Conservation (phyloP, 169 alveolate genomes). For the Amoebophrya sp. region DNA sequence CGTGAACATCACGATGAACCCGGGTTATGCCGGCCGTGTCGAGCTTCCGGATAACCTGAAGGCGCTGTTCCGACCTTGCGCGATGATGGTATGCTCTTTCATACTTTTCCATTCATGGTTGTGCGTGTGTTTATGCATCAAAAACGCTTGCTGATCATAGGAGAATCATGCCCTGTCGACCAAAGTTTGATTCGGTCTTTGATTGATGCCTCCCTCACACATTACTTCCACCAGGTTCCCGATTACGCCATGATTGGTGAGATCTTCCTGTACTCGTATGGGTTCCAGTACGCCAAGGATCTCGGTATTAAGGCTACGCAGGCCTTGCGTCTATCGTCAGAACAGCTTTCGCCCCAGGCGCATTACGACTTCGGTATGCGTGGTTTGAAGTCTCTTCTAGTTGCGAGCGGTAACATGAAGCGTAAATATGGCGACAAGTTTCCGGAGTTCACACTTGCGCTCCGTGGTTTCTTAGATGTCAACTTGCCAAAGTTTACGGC, state of each 20-base stretch:
- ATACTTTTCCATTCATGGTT: too few relatives aligned
- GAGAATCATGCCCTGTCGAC: too few relatives aligned
- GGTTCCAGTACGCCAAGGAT: constrained; percentile 81
- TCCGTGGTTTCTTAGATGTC: constrained; percentile 61
- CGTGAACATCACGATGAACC: constrained; percentile 50
- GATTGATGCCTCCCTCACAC: too few relatives aligned
- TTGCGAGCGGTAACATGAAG: constrained; percentile 86
- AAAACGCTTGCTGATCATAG: too few relatives aligned
- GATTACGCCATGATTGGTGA: constrained; percentile 87
- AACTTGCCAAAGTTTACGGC: constrained; percentile 86
- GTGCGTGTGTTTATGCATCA: too few relatives aligned
- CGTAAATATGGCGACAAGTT: constrained; percentile 73
- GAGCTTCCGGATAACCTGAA: constrained; percentile 49
- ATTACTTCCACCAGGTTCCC: too few relatives aligned
- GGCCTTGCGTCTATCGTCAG: constrained; percentile 70
- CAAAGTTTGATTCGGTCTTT: too few relatives aligned
- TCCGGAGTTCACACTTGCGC: neutral
- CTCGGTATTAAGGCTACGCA: constrained; percentile 57
- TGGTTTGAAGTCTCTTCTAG: constrained; percentile 67
- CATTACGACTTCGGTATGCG: constrained; percentile 44
- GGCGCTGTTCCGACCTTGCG: constrained; percentile 49
- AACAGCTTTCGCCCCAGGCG: constrained; percentile 67
- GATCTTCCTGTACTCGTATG: constrained; percentile 86
- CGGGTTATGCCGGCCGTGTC: constrained; percentile 49
- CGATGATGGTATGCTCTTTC: too few relatives aligned